Percentiles rank a stretch among this genome's conserved stretches.
Conservation (phyloP, 305 asterid genomes). For the Plantago coronopus region DNA sequence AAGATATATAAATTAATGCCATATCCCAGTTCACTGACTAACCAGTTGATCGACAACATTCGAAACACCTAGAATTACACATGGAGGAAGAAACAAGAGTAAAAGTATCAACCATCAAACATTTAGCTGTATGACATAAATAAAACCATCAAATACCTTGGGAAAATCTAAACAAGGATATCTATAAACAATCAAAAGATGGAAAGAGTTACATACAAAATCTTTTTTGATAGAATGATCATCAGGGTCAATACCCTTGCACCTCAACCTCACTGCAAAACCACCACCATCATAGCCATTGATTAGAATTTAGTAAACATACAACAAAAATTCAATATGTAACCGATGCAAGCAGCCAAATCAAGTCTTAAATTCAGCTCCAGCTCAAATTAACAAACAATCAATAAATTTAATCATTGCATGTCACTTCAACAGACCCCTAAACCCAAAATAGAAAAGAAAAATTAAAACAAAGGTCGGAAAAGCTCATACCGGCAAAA, state of each 20-base stretch:
- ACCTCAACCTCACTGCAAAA: slow-evolving; percentile 79
- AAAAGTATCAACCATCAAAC: not conserved
- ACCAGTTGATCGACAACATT: not conserved
- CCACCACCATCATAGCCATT: slow-evolving; percentile 16
- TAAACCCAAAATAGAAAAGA: not conserved
- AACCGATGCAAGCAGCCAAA: not conserved
- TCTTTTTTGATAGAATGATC: slow-evolving; percentile 76
- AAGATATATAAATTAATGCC: not conserved
- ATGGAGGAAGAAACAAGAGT: not conserved
- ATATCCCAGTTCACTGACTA: slow-evolving; percentile 6
- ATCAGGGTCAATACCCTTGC: slow-evolving; percentile 83
- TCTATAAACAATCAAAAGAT: slow-evolving; percentile 5
- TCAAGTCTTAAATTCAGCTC: not conserved
- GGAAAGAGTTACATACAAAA: slow-evolving; percentile 41
- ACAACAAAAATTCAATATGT: not conserved
- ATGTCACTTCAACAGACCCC: not conserved
- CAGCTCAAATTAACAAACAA: not conserved
- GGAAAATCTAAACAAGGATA: not conserved
- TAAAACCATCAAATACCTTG: not conserved
- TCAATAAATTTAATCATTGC: not conserved
- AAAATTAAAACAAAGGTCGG: not conserved
- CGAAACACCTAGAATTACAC: not conserved
- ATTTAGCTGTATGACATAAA: not conserved
- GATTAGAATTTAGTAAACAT: not conserved
- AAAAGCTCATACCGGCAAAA: slow-evolving; percentile 51